Conservation (phyloP, 1,284 basidiomycete species). For the Moesziomyces sp. region DNA sequence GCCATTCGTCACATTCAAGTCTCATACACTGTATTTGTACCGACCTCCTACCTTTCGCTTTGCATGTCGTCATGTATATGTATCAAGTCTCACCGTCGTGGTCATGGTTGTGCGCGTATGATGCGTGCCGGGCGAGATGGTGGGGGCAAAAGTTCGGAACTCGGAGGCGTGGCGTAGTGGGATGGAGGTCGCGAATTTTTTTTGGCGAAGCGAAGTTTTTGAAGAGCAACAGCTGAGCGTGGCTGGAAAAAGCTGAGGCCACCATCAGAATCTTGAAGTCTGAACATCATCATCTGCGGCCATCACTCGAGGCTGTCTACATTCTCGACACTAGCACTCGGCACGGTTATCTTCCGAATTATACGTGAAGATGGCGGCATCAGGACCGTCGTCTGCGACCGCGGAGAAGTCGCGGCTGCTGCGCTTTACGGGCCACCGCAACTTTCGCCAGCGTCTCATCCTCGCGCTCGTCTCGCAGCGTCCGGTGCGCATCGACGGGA, state of each 20-base stretch:
- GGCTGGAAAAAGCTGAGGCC: neutral
- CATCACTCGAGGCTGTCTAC: neutral
- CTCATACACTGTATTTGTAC: slow-evolving; percentile 13
- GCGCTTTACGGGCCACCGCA: slow-evolving; percentile 79
- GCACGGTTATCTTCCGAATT: neutral
- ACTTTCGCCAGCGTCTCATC: slow-evolving; percentile 85
- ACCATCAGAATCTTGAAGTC: neutral
- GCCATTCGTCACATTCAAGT: neutral
- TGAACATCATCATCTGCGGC: neutral
- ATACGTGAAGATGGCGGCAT: slow-evolving; percentile 13
- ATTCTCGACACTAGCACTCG: neutral
- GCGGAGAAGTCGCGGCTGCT: slow-evolving; percentile 64
- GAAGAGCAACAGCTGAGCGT: neutral
- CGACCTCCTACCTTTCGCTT: neutral
- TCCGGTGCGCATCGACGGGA: slow-evolving; percentile 85
- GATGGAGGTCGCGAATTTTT: slow-evolving; percentile 8
- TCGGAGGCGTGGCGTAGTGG: slow-evolving; percentile 6
- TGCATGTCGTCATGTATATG: slow-evolving; percentile 24
- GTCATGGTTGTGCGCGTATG: neutral
- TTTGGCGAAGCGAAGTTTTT: slow-evolving; percentile 18
- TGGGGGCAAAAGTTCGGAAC: slow-evolving; percentile 7
- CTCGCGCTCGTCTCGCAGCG: slow-evolving; percentile 89
- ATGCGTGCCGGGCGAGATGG: neutral
- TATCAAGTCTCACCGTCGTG: neutral
- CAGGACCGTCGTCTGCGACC: slow-evolving; percentile 15